phyloP scores from a whole-genome alignment of 225 moss, liverwort and hornwort genomes.

The Marchantia polymorpha region DNA sequence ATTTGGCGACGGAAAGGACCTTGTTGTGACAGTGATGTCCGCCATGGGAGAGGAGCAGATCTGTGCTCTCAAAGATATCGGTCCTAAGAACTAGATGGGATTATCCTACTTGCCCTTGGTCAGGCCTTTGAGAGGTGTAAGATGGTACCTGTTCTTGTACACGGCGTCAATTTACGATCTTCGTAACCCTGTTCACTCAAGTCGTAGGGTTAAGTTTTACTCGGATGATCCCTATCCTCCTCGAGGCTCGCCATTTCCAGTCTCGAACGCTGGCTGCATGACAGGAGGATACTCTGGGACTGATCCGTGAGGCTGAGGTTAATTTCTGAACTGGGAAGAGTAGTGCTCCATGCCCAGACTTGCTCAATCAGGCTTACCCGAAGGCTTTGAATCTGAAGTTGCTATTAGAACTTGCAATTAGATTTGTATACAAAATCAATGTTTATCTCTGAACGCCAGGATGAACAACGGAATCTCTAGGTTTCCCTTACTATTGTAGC shows the following conservation, averaged over 20 bases:
- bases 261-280: slow-evolving; percentile 27
- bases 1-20: slow-evolving; percentile 83
- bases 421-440: slow-evolving; percentile 34
- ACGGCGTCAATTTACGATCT: slow-evolving; percentile 19
- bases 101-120: slow-evolving; percentile 10
- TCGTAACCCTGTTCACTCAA: slow-evolving; percentile 15
- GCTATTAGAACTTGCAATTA: slow-evolving; percentile 39
- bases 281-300: slow-evolving; percentile 29
- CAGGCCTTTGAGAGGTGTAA: slow-evolving; percentile 10
- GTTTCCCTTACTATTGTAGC: slow-evolving; percentile 41
- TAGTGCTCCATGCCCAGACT: slow-evolving; percentile 11
- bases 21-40: slow-evolving; percentile 91
- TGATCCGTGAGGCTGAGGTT: slow-evolving; percentile 31
- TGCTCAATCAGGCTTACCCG: slow-evolving; percentile 16
- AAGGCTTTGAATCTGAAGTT: slow-evolving; percentile 40
- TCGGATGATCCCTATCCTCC: slow-evolving; percentile 28
- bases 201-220: slow-evolving; percentile 25
- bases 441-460: slow-evolving; percentile 38
- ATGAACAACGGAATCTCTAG: slow-evolving; percentile 44
- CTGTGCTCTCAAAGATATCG: slow-evolving; percentile 85
- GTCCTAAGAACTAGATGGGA: slow-evolving; percentile 61
- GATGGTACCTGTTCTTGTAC: slow-evolving; percentile 19
- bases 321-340: slow-evolving; percentile 20
- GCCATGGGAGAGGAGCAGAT: slow-evolving; percentile 99
- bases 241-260: slow-evolving; percentile 28